These are phyloP conservation scores for Karstenula rhodostoma DNA, from an alignment of 2,329 filamentous ascomycete genomes.

Conservation along the genomic window DNA sequence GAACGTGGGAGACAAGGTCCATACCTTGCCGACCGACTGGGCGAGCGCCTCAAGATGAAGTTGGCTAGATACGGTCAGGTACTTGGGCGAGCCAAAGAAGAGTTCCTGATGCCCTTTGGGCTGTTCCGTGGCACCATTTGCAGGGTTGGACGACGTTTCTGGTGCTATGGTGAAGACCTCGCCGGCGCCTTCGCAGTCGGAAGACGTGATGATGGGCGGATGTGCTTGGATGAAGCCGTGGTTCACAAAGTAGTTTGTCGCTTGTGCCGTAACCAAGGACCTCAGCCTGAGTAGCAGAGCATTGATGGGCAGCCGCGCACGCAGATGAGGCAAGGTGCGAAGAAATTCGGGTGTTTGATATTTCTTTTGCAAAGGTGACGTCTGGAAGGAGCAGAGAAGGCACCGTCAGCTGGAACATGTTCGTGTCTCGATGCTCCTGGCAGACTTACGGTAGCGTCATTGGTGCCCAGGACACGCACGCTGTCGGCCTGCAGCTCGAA, in stretches of 20 bases:
- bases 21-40: constrained; percentile 87
- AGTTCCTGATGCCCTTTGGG: constrained; percentile 42
- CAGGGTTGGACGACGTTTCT: constrained; percentile 31
- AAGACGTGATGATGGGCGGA: constrained; percentile 93
- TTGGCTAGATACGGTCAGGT: constrained; percentile 93
- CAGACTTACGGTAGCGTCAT: constrained; percentile 76
- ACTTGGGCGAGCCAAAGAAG: constrained; percentile 90
- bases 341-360: constrained; percentile 91
- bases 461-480: constrained; percentile 76
- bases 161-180: constrained; percentile 80
- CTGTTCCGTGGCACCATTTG: constrained; percentile 32
- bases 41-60: constrained; percentile 92
- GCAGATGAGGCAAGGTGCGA: constrained; percentile 85
- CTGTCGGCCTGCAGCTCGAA: constrained; percentile 81
- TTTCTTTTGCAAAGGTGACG: constrained; percentile 94
- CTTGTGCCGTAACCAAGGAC: constrained; percentile 76
- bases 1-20: constrained; percentile 93
- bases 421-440: constrained; percentile 9
- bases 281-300: constrained; percentile 81
- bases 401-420: constrained; percentile 26
- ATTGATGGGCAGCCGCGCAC: constrained; percentile 81
- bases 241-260: constrained; percentile 78
- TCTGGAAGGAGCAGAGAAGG: constrained; percentile 59
- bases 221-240: constrained; percentile 83
- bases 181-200: constrained; percentile 95